Base-by-base conservation (phyloP, 495 filamentous ascomycete genomes). In the Penicillium soppii region DNA sequence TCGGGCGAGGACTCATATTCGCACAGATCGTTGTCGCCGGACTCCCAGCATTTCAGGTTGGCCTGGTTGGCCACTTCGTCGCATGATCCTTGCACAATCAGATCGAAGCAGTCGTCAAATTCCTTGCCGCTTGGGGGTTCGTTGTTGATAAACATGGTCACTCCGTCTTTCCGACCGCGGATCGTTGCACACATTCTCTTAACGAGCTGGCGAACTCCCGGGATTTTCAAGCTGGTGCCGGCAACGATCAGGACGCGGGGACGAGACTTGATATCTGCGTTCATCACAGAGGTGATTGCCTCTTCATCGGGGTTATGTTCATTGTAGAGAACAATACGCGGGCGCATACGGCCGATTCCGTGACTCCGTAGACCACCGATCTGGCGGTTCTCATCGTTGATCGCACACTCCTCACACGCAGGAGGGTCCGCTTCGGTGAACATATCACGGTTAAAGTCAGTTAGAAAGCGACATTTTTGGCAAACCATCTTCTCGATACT, bases 301-400 rank as follows among this genome's bases (percentile, higher is more conserved):
- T 96, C 92, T 40, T 92, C 89, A 53, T 98, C 94, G 1, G 94
- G 92, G 62, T 96, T 95, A 65, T 90, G 86, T 67, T 98, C 94
- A 68, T 98, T 96, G 74, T 98, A 98, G 20, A 98, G 77, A 2
- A 97, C 92, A 69, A 98, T 96, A 19, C 94, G 84, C 15, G 94
- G 94, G 20, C 94, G 84, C 50, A 98, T 76, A 46, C 88, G 82
- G 22, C 94, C 94, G 48, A 98, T 87, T 1, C 94, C 94, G 65
- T 97, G 95, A 63, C 92, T 95, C 43, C 94, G 83, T 65, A 95
- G 91, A 29, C 92, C 92, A 4, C 86, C 86, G n/a, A 81, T 81
- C 0, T 83, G 83, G 47, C 94, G 88, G 22, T 89, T 82, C 42
- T 81, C 69, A 55, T 98, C 92, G 45, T 83, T 83, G 49, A 81